These are phyloP conservation scores for Beauveria sp. DNA, from an alignment of 2,329 filamentous ascomycete genomes.

Conservation along the genomic window DNA sequence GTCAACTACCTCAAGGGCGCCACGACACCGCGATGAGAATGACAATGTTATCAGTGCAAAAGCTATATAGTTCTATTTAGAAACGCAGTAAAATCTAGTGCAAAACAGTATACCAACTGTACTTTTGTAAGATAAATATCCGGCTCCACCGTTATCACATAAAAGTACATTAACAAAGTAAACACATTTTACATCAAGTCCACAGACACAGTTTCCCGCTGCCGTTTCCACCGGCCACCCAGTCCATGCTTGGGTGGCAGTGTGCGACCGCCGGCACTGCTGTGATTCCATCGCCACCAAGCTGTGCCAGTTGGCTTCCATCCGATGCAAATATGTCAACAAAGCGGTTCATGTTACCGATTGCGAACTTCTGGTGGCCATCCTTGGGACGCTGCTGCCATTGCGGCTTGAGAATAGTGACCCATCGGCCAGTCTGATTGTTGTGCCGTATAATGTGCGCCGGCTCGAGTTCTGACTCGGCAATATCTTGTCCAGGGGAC, in stretches of 20 bases:
- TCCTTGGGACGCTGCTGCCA: conserved; percentile 80
- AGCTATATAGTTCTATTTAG: neutral
- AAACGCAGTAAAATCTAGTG: neutral
- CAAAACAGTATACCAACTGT: neutral
- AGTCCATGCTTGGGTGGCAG: conserved; percentile 80
- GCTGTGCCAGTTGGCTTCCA: conserved; percentile 80
- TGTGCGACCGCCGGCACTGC: conserved; percentile 89
- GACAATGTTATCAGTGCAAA: neutral
- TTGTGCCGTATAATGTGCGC: conserved; percentile 69
- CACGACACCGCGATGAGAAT: neutral
- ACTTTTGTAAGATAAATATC: neutral
- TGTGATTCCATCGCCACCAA: conserved; percentile 83
- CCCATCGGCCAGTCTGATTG: conserved; percentile 92
- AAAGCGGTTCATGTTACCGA: conserved; percentile 97
- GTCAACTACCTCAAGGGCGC: conserved; percentile 6
- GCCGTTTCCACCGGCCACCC: conserved; percentile 86
- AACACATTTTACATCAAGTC: conserved; percentile 45
- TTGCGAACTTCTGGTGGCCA: conserved; percentile 77
- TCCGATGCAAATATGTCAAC: conserved; percentile 80
- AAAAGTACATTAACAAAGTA: neutral
- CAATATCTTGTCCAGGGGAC: conserved; percentile 50
- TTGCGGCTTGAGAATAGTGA: conserved; percentile 73
- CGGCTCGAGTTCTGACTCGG: conserved; percentile 59
- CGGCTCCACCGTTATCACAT: neutral
- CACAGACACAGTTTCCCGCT: conserved; percentile 91